Evolutionary conservation across 179 eudicot species (phyloP), one percentile per base, ranked within the genome.

Genomic region (Beta lomatogona): DNA sequence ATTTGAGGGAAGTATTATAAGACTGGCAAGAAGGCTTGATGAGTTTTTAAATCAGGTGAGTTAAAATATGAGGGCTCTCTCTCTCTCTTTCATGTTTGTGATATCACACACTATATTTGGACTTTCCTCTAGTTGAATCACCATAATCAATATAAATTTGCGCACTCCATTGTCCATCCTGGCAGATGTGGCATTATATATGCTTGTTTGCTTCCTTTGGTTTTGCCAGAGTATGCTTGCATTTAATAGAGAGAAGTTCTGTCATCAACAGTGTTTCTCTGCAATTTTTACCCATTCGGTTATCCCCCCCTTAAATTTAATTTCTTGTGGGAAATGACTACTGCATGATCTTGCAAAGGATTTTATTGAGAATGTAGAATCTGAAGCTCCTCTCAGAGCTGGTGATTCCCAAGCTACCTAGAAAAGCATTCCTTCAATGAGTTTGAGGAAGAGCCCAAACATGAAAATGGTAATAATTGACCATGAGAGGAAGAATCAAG

Each of bases 21-120:
- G 99, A 85, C 88, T 90, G 64, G 96, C 96, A 58, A 91, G 99
- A 88, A 91, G 99, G 86, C 96, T 96, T 53, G 99, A 96, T 85
- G 99, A 96, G 87, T 96, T 96, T 87, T 76, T 96, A 75, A 96
- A 94, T 84, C 99, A 96, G 97, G 99, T 94, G 81, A 80, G 71
- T 72, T 57, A 36, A 48, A 78, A 64, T 41, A 18, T 52, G 41
- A 59, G 46, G n/a, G 48, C 16, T 73, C 22, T 22, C n/a, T 50
- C 41, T 16, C 44, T 28, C 44, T 25, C 44, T n/a, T 8, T 13
- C 16, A 16, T 69, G 13, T 45, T 1, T 8, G 21, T 44, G 22
- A 7, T 9, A 12, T 19, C 12, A 14, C n/a, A 5, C 12, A 25
- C 50, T 68, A 5, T 16, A 11, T 12, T 41, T 68, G 50, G 6